phyloP scores from a whole-genome alignment of 108 stramenopile species.

The Cyclostephanos invisitatus region DNA sequence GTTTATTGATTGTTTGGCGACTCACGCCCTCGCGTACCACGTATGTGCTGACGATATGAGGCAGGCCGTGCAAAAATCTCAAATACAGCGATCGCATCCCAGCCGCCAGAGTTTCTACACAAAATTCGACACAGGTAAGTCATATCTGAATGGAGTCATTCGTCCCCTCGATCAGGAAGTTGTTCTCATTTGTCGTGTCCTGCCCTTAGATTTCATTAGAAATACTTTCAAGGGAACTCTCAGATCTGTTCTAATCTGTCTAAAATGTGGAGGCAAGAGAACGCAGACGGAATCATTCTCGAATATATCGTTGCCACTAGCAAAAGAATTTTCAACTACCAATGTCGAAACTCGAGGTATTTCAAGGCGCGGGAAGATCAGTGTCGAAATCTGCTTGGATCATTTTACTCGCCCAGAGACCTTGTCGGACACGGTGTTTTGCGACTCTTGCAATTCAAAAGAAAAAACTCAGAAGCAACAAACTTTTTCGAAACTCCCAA shows the following conservation, averaged over 20 bases:
- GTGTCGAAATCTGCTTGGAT: slow-evolving; percentile 59
- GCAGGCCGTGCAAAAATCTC: slow-evolving; percentile 1
- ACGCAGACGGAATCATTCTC: slow-evolving; percentile 68
- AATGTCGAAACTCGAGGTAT: slow-evolving; percentile 28
- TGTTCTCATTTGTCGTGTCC: neutral
- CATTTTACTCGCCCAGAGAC: slow-evolving; percentile 66
- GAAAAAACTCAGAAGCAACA: slow-evolving; percentile 70
- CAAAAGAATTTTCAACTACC: slow-evolving; percentile 62
- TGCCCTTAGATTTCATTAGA: slow-evolving; percentile 52
- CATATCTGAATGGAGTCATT: neutral
- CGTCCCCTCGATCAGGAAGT: neutral
- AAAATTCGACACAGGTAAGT: slow-evolving; percentile 11
- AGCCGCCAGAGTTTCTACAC: neutral
- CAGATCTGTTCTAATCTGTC: slow-evolving; percentile 72
- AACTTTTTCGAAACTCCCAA: slow-evolving; percentile 71
- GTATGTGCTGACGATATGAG: slow-evolving; percentile 16
- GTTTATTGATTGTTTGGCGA: slow-evolving; percentile 75
- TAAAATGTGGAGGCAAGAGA: slow-evolving; percentile 71
- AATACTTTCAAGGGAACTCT: slow-evolving; percentile 75
- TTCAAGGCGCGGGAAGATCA: slow-evolving; percentile 25
- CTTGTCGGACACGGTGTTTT: slow-evolving; percentile 62
- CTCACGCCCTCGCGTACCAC: slow-evolving; percentile 26
- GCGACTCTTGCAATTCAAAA: slow-evolving; percentile 62
- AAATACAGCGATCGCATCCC: slow-evolving; percentile 10
- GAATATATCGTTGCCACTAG: slow-evolving; percentile 71